A percentile compares a stretch with the other conserved stretches of the same genome.
phyloP scores from a whole-genome alignment of 2,329 filamentous ascomycete genomes.

The Sclerotiophoma versabilis region DNA sequence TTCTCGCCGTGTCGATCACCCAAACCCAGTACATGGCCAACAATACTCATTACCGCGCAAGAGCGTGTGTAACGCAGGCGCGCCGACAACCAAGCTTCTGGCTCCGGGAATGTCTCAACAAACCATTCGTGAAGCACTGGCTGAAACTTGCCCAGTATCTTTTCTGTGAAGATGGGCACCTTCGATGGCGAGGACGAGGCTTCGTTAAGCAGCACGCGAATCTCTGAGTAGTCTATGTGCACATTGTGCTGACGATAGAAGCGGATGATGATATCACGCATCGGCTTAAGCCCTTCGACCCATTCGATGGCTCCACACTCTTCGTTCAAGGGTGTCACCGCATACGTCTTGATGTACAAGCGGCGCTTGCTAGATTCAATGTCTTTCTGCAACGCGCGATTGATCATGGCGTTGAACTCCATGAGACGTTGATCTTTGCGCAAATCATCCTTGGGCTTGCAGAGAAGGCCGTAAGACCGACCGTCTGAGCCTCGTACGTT shows the following conservation, averaged over 20 bases:
- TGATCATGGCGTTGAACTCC: constrained; percentile 99
- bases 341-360: constrained; percentile 89
- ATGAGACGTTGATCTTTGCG: constrained; percentile 97
- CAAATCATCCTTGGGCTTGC: constrained; percentile 98
- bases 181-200: constrained; percentile 69
- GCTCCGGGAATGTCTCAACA: constrained; percentile 90
- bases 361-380: constrained; percentile 88
- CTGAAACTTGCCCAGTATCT: constrained; percentile 74
- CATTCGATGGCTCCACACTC: constrained; percentile 98
- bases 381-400: constrained; percentile 89
- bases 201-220: constrained; percentile 70
- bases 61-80: constrained; percentile 90
- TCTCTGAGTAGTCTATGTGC: constrained; percentile 67
- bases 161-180: constrained; percentile 73
- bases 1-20: constrained; percentile 98
- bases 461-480: constrained; percentile 84
- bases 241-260: constrained; percentile 80
- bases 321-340: constrained; percentile 94
- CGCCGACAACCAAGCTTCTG: constrained; percentile 89
- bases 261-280: constrained; percentile 86
- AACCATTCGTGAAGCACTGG: constrained; percentile 94
- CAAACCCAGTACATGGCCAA: constrained; percentile 89
- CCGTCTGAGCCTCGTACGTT: constrained; percentile 90
- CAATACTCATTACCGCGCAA: constrained; percentile 99
- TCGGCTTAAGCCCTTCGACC: constrained; percentile 94